Evolutionary conservation across 352 stramenopile genomes (phyloP), one percentile per base, ranked within the genome.

Genomic region (Phytophthora megakarya): DNA sequence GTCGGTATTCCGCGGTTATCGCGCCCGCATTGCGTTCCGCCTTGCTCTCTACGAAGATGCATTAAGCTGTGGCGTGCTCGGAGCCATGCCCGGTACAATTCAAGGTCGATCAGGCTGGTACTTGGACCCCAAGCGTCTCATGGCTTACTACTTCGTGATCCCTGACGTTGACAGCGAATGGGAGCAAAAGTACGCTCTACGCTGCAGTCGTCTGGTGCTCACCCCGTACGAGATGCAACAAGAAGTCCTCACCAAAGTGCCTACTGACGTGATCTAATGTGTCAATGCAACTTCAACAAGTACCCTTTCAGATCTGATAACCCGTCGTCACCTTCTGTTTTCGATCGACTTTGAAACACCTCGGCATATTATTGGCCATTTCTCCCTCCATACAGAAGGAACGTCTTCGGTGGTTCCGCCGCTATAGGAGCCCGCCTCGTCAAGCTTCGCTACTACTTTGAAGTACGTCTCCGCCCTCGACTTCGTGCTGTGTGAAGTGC

Each of bases 131-230:
- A 88, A 88, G 72, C 84, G 75, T 16, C 67, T 86, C 47, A 76
- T 86, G 44, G 84, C 84, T 43, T 90, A 93, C 67, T 92, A 90
- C 70, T 93, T 93, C 43, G 65, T 70, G 13, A 75, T 93, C 33
- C 54, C 73, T 7, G 32, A 77, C 2, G 67, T 73, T 40, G 66
- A 77, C 33, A 78, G 80, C 57, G 81, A 89, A 46, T 93, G 84
- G 82, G 68, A 75, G 21, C 82, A 89, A 51, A 86, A 87, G 63
- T 58, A 71, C 63, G 70, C 80, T 54, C 42, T 90, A 53, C 78
- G 73, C 22, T 93, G 82, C 62, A 75, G 59, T 16, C 63, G 65
- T 9, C 61, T 89, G 15, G 79, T 93, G 40, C 75, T 93, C 49
- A 88, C 81, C 25, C 67, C 54, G 7, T 89, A 88, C 62, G 61